Evolutionary conservation across 768 basidiomycete genomes (phyloP).

Genomic region (Psilocybe subaeruginosa): DNA sequence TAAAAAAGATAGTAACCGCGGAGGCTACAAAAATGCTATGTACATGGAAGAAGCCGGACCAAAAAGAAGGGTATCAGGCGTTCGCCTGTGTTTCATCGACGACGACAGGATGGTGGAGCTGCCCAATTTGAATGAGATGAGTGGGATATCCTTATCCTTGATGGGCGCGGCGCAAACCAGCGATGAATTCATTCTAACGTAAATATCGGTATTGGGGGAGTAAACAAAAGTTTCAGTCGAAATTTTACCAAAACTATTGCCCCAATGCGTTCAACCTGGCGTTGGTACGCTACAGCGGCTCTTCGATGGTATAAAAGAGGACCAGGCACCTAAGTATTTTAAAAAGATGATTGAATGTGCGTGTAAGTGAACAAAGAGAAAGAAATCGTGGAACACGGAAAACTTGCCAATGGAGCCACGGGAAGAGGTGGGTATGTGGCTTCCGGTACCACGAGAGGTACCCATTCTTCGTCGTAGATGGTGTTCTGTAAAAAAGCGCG

Average conservation of each 20-base stretch:
- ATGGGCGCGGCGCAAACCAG: constrained; percentile 13
- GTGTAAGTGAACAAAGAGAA: neutral
- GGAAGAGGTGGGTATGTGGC: neutral
- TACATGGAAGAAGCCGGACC: neutral
- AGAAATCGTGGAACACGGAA: neutral
- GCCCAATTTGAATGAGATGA: neutral
- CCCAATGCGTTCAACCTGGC: neutral
- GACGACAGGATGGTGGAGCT: neutral
- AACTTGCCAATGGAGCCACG: constrained; percentile 8
- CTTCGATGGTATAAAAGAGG: neutral
- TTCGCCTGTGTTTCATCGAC: neutral
- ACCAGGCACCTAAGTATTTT: constrained; percentile 1
- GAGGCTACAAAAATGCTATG: neutral
- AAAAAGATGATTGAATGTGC: neutral
- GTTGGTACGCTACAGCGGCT: neutral
- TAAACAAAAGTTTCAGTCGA: neutral
- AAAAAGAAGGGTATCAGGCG: neutral
- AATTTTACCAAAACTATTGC: constrained; percentile 13
- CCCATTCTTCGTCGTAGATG: constrained; percentile 25
- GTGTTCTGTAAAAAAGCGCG: constrained; percentile 24
- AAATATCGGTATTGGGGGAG: neutral
- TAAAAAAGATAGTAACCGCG: neutral
- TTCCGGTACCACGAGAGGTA: constrained; percentile 22
- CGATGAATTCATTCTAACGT: constrained; percentile 16
- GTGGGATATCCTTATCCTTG: neutral